Conservation (phyloP, 768 basidiomycete species). For the Asterophora parasitica region DNA sequence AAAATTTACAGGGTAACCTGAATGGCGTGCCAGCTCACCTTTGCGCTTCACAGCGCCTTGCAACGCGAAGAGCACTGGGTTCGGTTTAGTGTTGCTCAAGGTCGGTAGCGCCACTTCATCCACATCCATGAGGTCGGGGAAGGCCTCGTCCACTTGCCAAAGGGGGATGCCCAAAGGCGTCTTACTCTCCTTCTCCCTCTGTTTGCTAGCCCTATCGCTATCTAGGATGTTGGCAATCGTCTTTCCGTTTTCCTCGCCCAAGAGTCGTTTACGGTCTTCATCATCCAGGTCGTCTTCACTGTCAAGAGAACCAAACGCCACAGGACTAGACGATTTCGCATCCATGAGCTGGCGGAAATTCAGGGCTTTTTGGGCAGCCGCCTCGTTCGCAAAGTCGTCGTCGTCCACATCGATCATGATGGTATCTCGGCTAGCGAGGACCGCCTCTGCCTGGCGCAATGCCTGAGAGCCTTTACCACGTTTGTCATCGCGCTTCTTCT, state of each 20-base stretch:
- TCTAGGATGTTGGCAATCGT: constrained; percentile 42
- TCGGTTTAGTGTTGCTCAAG: constrained; percentile 14
- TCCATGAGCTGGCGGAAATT: constrained; percentile 18
- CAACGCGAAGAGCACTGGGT: constrained; percentile 25
- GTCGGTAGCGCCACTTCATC: constrained; percentile 9
- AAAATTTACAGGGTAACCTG: not conserved
- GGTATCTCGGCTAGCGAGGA: constrained; percentile 26
- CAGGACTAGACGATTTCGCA: constrained; percentile 18
- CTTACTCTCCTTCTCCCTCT: constrained; percentile 20
- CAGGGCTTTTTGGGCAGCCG: constrained; percentile 35
- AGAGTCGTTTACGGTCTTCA: constrained; percentile 29
- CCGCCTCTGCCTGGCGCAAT: constrained; percentile 41
- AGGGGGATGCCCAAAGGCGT: constrained; percentile 26
- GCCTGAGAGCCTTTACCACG: constrained; percentile 36
- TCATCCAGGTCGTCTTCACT: constrained; percentile 25
- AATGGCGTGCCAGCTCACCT: constrained; percentile 26
- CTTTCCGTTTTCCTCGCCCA: constrained; percentile 38
- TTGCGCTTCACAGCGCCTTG: constrained; percentile 23
- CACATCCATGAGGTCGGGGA: constrained; percentile 13
- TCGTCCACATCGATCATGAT: constrained; percentile 26
- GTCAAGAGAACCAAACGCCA: constrained; percentile 9
- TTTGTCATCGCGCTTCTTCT: constrained; percentile 40
- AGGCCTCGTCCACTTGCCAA: constrained; percentile 20
- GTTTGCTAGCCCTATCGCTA: constrained; percentile 30
- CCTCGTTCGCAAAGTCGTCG: constrained; percentile 37